Evolutionary conservation across 139 green algal genomes (phyloP).

Genomic region (Diplosphaera chodatii): DNA sequence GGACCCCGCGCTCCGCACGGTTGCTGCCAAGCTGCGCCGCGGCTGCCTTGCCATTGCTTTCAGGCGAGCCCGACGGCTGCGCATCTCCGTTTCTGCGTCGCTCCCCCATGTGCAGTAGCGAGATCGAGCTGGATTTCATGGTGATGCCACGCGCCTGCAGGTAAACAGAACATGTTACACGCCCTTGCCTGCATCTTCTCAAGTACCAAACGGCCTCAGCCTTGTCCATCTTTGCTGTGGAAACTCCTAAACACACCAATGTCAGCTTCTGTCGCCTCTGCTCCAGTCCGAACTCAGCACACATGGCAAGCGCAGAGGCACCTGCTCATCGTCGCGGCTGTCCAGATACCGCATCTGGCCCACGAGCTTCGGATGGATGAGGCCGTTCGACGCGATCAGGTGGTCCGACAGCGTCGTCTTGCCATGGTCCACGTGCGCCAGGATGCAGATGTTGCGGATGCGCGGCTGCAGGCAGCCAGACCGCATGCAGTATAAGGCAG

Average conservation of each 20-base stretch:
- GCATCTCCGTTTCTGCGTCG: slow-evolving; percentile 12
- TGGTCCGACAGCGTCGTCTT: slow-evolving; percentile 97
- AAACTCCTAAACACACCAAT: too few relatives aligned
- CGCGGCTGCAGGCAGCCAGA: too few relatives aligned
- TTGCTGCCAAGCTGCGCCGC: neutral
- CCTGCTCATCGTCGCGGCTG: slow-evolving; percentile 88
- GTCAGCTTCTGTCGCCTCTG: too few relatives aligned
- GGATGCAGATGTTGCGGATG: slow-evolving; percentile 95
- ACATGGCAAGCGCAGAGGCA: neutral
- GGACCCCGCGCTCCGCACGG: slow-evolving; percentile 1
- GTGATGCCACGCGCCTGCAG: slow-evolving; percentile 91
- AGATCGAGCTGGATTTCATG: slow-evolving; percentile 96
- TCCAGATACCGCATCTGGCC: slow-evolving; percentile 84
- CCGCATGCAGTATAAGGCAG: too few relatives aligned
- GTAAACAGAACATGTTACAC: too few relatives aligned
- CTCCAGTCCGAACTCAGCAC: too few relatives aligned
- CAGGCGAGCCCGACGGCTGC: neutral
- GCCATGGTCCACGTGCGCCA: slow-evolving; percentile 98
- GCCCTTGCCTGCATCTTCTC: too few relatives aligned
- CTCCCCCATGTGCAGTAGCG: slow-evolving; percentile 77
- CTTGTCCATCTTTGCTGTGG: too few relatives aligned
- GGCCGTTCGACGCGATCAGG: slow-evolving; percentile 94
- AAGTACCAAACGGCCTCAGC: too few relatives aligned
- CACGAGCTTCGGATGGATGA: slow-evolving; percentile 91
- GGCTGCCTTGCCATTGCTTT: neutral